These are phyloP conservation scores for Leccinum disarticulatum DNA, from an alignment of 768 basidiomycete species.

Conservation along the genomic window DNA sequence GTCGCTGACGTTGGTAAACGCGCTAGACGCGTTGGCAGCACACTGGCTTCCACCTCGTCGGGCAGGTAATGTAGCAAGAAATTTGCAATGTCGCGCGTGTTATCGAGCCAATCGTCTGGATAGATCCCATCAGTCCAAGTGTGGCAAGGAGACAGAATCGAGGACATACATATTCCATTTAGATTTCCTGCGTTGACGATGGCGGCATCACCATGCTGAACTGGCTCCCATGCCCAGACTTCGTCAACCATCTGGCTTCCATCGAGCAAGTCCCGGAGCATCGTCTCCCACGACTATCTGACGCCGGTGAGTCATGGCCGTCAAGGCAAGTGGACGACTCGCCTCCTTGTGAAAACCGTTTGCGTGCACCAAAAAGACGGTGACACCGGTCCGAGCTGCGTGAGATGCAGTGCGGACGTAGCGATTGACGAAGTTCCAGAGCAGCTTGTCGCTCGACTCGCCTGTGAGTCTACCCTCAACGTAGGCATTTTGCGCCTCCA, in stretches of 20 bases:
- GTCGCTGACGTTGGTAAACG: conserved; percentile 47
- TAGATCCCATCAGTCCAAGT: neutral
- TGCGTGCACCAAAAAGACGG: conserved; percentile 77
- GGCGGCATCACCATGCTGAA: conserved; percentile 84
- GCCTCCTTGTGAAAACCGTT: conserved; percentile 91
- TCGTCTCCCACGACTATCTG: conserved; percentile 76
- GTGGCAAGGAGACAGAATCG: neutral
- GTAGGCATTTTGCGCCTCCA: conserved; percentile 15
- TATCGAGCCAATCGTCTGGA: conserved; percentile 76
- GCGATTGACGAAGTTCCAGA: conserved; percentile 76
- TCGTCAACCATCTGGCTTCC: conserved; percentile 54
- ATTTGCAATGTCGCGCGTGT: conserved; percentile 73
- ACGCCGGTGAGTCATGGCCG: neutral
- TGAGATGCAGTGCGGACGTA: conserved; percentile 41
- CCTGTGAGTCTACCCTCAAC: conserved; percentile 17
- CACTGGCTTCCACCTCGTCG: conserved; percentile 26
- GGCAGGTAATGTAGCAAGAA: conserved; percentile 74
- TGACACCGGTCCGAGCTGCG: conserved; percentile 35
- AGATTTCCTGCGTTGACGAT: conserved; percentile 61
- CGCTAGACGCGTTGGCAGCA: conserved; percentile 53
- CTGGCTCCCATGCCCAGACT: conserved; percentile 81
- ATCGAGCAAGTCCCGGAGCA: conserved; percentile 51
- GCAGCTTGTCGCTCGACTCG: conserved; percentile 28
- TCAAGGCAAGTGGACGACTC: conserved; percentile 16
- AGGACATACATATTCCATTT: conserved; percentile 56